These are phyloP conservation scores for Trametes versicolor DNA, from an alignment of 1,284 basidiomycete genomes.

Conservation along the genomic window DNA sequence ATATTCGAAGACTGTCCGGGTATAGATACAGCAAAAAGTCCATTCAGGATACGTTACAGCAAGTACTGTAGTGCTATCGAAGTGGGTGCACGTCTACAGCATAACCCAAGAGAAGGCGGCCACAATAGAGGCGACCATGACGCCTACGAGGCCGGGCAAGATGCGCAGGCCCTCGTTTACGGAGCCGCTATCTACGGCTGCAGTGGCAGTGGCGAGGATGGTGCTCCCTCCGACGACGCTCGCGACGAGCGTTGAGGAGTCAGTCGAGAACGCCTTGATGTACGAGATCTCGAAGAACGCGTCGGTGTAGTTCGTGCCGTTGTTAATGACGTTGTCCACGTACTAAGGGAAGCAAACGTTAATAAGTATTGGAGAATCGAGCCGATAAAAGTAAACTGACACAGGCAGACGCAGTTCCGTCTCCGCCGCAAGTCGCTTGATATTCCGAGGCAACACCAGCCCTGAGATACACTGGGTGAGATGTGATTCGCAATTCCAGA, in stretches of 20 bases:
- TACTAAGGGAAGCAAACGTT: conserved; percentile 44
- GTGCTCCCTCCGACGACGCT: conserved; percentile 28
- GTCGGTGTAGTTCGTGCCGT: conserved; percentile 57
- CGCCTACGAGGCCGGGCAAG: conserved; percentile 9
- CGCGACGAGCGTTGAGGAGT: conserved; percentile 32
- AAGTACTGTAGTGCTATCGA: too few relatives aligned
- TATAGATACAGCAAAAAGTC: conserved; percentile 13
- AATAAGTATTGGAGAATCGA: not conserved
- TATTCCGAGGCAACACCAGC: conserved; percentile 55
- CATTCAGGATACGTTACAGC: not conserved
- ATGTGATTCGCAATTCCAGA: conserved; percentile 1
- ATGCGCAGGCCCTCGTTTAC: not conserved
- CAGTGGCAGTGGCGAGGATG: conserved; percentile 27
- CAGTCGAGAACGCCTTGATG: conserved; percentile 53
- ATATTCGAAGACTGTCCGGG: conserved; percentile 1
- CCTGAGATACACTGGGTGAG: conserved; percentile 43
- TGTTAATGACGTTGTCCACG: conserved; percentile 62
- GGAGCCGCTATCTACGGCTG: conserved; percentile 15
- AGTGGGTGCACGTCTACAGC: conserved; percentile 7
- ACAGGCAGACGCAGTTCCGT: conserved; percentile 37
- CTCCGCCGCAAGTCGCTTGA: conserved; percentile 49
- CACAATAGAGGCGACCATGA: not conserved
- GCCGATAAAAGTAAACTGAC: conserved; percentile 22
- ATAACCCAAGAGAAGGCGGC: conserved; percentile 21
- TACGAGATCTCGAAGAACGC: conserved; percentile 64